Evolutionary conservation across 208 protist species (phyloP).

Genomic region (Wallacemonas sp.): DNA sequence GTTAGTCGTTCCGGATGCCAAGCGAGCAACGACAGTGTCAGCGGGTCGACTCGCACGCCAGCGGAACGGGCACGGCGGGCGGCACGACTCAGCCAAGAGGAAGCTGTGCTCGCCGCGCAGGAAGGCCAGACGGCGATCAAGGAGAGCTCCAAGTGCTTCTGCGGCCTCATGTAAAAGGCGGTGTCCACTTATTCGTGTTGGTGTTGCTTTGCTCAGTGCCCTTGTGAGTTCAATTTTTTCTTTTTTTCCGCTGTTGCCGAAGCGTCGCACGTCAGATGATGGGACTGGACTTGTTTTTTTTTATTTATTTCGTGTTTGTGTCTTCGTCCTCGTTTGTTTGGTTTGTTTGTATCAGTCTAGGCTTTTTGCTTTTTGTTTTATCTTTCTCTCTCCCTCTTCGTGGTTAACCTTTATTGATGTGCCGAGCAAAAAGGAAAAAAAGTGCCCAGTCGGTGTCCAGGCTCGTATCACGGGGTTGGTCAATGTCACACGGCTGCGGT

Average conservation of each 20-base stretch:
- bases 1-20: neutral
- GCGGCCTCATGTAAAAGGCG: conserved; percentile 18
- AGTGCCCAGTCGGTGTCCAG: no score
- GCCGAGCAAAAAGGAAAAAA: no score
- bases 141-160: conserved; percentile 27
- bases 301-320: neutral
- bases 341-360: conserved; percentile 3
- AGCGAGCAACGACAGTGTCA: neutral
- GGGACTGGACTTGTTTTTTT: neutral
- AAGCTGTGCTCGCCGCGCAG: neutral
- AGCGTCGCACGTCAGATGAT: neutral
- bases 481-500: no score
- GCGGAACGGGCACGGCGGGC: neutral
- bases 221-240: neutral
- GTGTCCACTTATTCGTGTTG: neutral
- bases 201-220: neutral
- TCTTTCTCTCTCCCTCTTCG: conserved; percentile 7
- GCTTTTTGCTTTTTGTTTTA: no score
- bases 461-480: no score
- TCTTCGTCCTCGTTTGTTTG: conserved; percentile 6
- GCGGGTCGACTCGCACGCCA: neutral
- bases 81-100: neutral
- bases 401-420: no score
- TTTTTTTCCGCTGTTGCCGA: neutral
- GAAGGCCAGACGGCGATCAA: conserved; percentile 4